Percentiles rank a stretch among this genome's conserved stretches.
These are phyloP conservation scores for Psilocybe tampanensis DNA, from an alignment of 768 basidiomycete species.

Conservation along the genomic window DNA sequence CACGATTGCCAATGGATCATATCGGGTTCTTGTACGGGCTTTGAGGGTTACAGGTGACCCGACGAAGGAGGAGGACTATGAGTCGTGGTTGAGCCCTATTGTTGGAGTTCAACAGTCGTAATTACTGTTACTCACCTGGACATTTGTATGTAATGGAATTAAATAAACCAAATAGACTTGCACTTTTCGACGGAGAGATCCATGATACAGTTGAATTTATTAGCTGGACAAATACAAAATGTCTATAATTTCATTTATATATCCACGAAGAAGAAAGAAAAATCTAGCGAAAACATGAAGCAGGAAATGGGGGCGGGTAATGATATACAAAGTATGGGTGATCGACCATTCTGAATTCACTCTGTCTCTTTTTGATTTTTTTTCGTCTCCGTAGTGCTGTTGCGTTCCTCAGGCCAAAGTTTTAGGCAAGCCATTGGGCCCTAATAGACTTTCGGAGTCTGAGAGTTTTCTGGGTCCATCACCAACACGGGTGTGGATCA, in stretches of 20 bases:
- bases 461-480: conserved; percentile 83
- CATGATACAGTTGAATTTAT: background rate
- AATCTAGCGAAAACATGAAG: background rate
- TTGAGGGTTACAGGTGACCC: conserved; percentile 45
- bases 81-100: conserved; percentile 48
- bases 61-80: conserved; percentile 43
- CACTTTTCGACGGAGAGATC: too few relatives aligned
- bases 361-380: background rate
- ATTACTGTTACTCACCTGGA: too few relatives aligned
- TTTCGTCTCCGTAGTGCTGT: background rate
- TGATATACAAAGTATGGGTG: background rate
- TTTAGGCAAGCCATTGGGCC: conserved; percentile 69
- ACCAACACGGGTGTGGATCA: conserved; percentile 93
- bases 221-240: background rate
- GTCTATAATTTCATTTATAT: background rate
- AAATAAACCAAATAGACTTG: too few relatives aligned
- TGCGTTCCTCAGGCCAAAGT: conserved; percentile 42
- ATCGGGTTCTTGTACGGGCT: conserved; percentile 41
- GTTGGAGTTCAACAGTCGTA: conserved; percentile 38
- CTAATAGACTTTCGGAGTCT: conserved; percentile 66
- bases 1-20: conserved; percentile 41
- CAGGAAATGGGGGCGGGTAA: background rate
- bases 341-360: background rate
- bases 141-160: too few relatives aligned
- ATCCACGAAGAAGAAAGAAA: background rate